Percentiles rank a stretch among this genome's conserved stretches.
Conservation (phyloP, 176 grass and related monocot genomes). For the sorghum (Sorghum bicolor) region DNA sequence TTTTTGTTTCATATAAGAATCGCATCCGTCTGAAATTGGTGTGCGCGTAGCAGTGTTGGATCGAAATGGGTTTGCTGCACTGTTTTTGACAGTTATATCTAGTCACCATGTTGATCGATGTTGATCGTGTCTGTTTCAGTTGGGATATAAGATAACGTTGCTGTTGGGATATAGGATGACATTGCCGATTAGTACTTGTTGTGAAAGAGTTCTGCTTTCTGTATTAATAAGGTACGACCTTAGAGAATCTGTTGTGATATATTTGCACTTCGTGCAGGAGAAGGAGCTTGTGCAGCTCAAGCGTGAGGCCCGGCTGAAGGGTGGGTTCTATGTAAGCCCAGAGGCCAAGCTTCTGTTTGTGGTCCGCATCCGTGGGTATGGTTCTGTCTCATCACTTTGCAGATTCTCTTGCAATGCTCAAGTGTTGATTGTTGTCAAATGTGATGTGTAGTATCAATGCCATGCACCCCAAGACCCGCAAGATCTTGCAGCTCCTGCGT, state of each 20-base stretch:
- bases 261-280: constrained; percentile 39
- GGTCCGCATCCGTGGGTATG: constrained; percentile 77
- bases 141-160: neutral
- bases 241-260: neutral
- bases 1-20: neutral
- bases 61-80: neutral
- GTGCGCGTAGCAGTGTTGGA: neutral
- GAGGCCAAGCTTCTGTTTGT: constrained; percentile 89
- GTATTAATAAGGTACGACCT: neutral
- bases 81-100: neutral
- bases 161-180: too few species aligned
- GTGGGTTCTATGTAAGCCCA: constrained; percentile 91
- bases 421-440: neutral
- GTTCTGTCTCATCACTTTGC: neutral
- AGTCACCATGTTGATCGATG: too few species aligned
- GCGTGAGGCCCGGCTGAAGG: constrained; percentile 86
- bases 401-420: neutral
- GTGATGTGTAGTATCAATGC: constrained; percentile 73
- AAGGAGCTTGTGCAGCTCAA: constrained; percentile 86
- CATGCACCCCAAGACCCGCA: constrained; percentile 90
- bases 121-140: neutral
- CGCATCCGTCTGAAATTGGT: neutral
- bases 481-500: constrained; percentile 84
- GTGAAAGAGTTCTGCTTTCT: neutral
- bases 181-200: neutral